These are phyloP conservation scores for Clitopilus passeckerianus DNA, from an alignment of 768 basidiomycete genomes.

Conservation along the genomic window DNA sequence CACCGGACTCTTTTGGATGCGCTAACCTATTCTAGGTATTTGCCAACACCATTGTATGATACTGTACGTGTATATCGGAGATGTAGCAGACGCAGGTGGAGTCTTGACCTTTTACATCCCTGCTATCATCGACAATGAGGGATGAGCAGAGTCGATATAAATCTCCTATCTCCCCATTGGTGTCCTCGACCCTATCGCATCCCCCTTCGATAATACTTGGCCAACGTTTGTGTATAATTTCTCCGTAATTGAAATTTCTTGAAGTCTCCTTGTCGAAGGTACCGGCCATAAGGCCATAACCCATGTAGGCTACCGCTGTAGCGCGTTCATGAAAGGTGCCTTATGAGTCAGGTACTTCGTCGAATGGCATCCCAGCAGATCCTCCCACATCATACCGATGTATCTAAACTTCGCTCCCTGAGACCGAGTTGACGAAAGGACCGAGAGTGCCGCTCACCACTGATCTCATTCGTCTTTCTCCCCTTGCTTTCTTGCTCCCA, in stretches of 20 bases:
- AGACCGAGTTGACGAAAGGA: not conserved
- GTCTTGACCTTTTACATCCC: conserved; percentile 89
- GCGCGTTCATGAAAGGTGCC: not conserved
- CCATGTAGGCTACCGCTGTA: too few species aligned
- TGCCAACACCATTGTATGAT: conserved; percentile 83
- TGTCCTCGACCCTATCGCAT: not conserved
- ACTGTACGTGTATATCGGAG: conserved; percentile 86
- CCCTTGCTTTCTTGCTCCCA: not conserved
- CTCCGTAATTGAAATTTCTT: not conserved
- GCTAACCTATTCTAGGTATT: conserved; percentile 44
- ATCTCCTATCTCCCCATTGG: not conserved
- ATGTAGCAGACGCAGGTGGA: conserved; percentile 72
- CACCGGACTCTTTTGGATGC: not conserved
- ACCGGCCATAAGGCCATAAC: too few species aligned
- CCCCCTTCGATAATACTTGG: not conserved
- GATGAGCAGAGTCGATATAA: conserved; percentile 6
- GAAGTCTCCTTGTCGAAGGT: too few species aligned
- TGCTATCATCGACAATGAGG: conserved; percentile 58
- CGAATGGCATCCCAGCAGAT: not conserved
- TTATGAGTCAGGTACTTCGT: not conserved
- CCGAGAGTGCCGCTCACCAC: not conserved
- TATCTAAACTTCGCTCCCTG: not conserved
- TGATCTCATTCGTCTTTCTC: conserved; percentile 4
- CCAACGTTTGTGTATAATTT: not conserved
- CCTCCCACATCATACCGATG: not conserved